phyloP scores from a whole-genome alignment of 2,329 filamentous ascomycete genomes.

The Colletotrichum tanaceti region DNA sequence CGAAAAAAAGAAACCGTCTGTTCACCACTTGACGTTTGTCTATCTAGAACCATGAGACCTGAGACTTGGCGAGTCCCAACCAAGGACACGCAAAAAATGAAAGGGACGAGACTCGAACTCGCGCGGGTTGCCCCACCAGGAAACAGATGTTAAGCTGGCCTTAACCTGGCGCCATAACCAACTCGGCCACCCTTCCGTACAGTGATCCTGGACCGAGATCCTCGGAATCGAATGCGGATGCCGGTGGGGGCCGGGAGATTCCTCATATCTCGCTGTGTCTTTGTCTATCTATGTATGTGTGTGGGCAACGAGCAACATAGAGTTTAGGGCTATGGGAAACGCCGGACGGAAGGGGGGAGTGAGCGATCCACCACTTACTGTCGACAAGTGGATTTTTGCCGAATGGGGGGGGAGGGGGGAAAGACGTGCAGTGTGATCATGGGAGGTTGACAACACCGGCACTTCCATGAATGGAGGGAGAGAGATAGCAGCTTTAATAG shows the following conservation, averaged over 20 bases:
- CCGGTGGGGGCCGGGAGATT: background rate
- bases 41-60: accelerated
- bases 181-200: conserved; percentile 39
- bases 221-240: background rate
- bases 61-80: background rate
- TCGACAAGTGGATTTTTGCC: too few species aligned
- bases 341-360: too few species aligned
- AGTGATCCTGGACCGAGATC: background rate
- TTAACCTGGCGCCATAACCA: conserved; percentile 40
- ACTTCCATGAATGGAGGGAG: too few species aligned
- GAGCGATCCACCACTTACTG: too few species aligned
- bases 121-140: conserved; percentile 41
- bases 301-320: too few species aligned
- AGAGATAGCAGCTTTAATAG: too few species aligned
- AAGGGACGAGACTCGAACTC: conserved; percentile 33
- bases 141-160: conserved; percentile 41
- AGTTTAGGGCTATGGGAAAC: conserved; percentile 21
- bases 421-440: too few species aligned
- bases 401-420: too few species aligned
- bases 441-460: too few species aligned
- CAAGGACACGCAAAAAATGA: background rate
- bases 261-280: background rate
- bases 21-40: too few species aligned
- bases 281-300: too few species aligned
- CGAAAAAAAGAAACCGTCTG: too few species aligned